Conservation (phyloP, 345 rosid species). For the Euphorbia pulcherrima region DNA sequence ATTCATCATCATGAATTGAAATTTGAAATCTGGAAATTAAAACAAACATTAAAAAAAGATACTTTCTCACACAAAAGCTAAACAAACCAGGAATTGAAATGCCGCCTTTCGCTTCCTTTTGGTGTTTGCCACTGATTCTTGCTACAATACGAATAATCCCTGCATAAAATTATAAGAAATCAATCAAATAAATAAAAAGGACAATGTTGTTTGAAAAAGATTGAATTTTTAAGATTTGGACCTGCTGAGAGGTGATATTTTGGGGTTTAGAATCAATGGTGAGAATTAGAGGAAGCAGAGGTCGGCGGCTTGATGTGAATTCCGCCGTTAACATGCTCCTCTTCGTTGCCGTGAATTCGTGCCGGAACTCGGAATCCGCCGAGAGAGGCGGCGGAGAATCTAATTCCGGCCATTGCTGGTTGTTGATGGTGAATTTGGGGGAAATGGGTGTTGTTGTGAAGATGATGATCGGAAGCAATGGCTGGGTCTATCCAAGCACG, state of each 20-base stretch:
- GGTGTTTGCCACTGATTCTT: conserved; percentile 47
- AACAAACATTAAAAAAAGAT: conserved; percentile 9
- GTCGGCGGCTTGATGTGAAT: conserved; percentile 67
- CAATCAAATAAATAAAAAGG: background rate
- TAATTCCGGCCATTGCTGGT: conserved; percentile 43
- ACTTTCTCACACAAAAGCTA: conserved; percentile 7
- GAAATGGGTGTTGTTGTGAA: conserved; percentile 24
- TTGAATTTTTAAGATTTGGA: conserved; percentile 8
- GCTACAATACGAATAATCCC: conserved; percentile 22
- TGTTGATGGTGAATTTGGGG: conserved; percentile 40
- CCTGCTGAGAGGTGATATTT: conserved; percentile 43
- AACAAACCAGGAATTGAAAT: conserved; percentile 41
- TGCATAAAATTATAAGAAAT: conserved; percentile 9
- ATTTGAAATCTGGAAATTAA: too few relatives aligned
- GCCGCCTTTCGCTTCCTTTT: conserved; percentile 45
- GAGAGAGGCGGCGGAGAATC: conserved; percentile 44
- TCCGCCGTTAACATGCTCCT: conserved; percentile 58
- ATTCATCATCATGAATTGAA: too few relatives aligned
- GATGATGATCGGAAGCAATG: conserved; percentile 40
- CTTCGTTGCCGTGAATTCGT: conserved; percentile 84
- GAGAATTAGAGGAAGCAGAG: conserved; percentile 79
- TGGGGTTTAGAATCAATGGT: conserved; percentile 53
- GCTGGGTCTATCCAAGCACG: conserved; percentile 82
- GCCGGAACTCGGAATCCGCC: conserved; percentile 79
- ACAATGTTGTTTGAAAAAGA: background rate